Evolutionary conservation across 306 rosid species (phyloP), one percentile per base, ranked within the genome.

Genomic region (Lupinus albus): DNA sequence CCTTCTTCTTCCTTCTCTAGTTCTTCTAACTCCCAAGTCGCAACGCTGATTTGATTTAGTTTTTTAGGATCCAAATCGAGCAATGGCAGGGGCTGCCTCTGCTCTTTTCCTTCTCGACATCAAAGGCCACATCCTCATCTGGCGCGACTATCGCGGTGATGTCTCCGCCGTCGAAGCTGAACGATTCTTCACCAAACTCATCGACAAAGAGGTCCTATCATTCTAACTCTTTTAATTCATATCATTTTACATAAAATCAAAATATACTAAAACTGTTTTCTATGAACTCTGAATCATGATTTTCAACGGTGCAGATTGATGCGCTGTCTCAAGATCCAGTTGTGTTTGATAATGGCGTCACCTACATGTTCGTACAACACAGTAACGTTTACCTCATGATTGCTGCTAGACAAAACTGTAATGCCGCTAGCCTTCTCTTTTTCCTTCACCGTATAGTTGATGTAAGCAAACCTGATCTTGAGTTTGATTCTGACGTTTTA

Each of bases 71-170:
- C 72, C 62, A 52, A 72, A 21, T 53, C n/a, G 32, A 49, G 7
- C 75, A 33, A 91, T 91, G 97, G 80, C 97, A 49, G 97, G 95
- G 70, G 97, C 97, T 75, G 92, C 89, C 74, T 91, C 97, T 63
- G 95, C 95, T 75, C 87, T 91, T 67, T 91, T 91, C 84, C 95
- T 91, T 39, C 85, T 91, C 67, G 97, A 91, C 79, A 88, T 91
- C 83, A 91, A 91, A 84, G 97, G 97, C 71, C 97, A 92, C 79
- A 87, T 91, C 80, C 91, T 91, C 67, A 88, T 91, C 79, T 91
- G 90, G 90, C 97, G 97, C 62, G 95, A 91, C 78, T 91, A 85
- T 64, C 95, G 97, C 41, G 97, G 97, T 65, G 97, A 91, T 66
- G 97, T 91, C 70, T 82, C 97, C 48, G 80, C 97, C 71, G 56